Conservation (phyloP, 129 eudicot genomes). For the sunflower (Helianthus annuus) region HanXRQr2.0-SUNRISE NC_035441.2:132153851-132154350, state of each 20-base stretch:
- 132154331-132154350: conserved; percentile 84
- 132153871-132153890: too few relatives aligned
- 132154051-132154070: too few relatives aligned
- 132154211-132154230: conserved; percentile 15
- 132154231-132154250: conserved; percentile 17
- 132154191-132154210: conserved; percentile 2
- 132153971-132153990: too few relatives aligned
- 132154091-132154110: not conserved
- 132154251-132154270: conserved; percentile 33
- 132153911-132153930: too few relatives aligned
- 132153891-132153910: too few relatives aligned
- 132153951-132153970: too few relatives aligned
- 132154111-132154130: conserved; percentile 1
- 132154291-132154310: conserved; percentile 89
- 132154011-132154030: too few relatives aligned
- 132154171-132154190: not conserved
- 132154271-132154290: conserved; percentile 78
- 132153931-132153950: too few relatives aligned
- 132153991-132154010: too few relatives aligned
- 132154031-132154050: too few relatives aligned
- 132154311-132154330: conserved; percentile 89
- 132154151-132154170: conserved; percentile 19
- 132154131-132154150: conserved; percentile 24
- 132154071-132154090: not conserved
- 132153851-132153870: too few relatives aligned